Evolutionary conservation across 169 alveolate genomes (phyloP).

Genomic region (Cryptosporidium sp.): DNA sequence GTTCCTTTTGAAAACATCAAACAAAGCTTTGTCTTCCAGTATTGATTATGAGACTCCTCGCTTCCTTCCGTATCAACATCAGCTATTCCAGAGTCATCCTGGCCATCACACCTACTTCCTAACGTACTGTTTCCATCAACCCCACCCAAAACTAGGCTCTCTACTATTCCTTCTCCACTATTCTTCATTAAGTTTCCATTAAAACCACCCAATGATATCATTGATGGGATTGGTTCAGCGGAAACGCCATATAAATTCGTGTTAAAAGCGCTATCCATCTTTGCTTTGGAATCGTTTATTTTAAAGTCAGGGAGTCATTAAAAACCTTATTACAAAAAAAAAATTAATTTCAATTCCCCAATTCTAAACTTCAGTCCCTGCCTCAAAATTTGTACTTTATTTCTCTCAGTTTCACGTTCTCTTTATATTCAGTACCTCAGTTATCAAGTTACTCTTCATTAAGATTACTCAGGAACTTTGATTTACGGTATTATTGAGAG

Average conservation of each 20-base stretch:
- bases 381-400: no score
- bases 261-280: conserved; percentile 36
- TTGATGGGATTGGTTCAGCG: conserved; percentile 2
- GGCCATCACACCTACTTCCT: conserved; percentile 1
- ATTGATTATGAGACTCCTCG: conserved; percentile 49
- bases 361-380: not conserved
- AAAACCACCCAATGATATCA: not conserved
- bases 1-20: conserved; percentile 64
- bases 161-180: not conserved
- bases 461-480: not conserved
- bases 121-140: not conserved
- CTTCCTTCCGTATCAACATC: conserved; percentile 15
- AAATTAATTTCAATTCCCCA: not conserved
- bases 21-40: conserved; percentile 75
- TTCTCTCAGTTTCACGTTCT: not conserved
- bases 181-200: not conserved
- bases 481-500: not conserved
- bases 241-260: not conserved
- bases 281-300: not conserved
- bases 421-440: not conserved
- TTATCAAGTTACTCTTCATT: not conserved
- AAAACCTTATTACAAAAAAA: not conserved
- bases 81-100: conserved; percentile 1
- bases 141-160: not conserved
- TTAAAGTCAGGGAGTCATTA: not conserved